These are phyloP conservation scores for Candida namnaoensis DNA, from an alignment of 805 yeast species.

Conservation along the genomic window DNA sequence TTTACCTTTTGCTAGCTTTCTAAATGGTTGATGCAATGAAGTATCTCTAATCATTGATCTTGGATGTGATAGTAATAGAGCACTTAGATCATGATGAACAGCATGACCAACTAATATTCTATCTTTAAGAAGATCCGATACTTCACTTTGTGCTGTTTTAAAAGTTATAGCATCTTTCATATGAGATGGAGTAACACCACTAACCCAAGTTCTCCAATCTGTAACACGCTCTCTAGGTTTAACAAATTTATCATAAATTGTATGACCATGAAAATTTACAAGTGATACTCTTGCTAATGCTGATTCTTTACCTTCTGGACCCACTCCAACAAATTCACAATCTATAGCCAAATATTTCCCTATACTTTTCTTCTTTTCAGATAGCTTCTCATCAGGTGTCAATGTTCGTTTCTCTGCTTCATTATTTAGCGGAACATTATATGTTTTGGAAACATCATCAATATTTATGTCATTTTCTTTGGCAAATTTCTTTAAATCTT, in stretches of 20 bases:
- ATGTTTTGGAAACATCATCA: constrained; percentile 12
- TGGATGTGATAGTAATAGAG: constrained; percentile 63
- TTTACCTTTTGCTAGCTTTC: constrained; percentile 53
- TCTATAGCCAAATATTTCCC: constrained; percentile 82
- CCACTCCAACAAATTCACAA: constrained; percentile 93
- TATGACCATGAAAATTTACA: constrained; percentile 74
- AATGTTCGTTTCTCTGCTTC: constrained; percentile 5
- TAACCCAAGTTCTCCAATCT: constrained; percentile 90
- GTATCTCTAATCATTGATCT: constrained; percentile 63
- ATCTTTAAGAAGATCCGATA: constrained; percentile 41
- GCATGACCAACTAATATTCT: constrained; percentile 80
- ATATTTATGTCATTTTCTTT: constrained; percentile 18
- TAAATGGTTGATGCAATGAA: constrained; percentile 48
- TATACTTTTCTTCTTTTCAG: constrained; percentile 29
- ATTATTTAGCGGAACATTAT: constrained; percentile 2
- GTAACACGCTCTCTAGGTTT: constrained; percentile 68
- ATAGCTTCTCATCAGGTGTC: constrained; percentile 5
- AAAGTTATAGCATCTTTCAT: constrained; percentile 63
- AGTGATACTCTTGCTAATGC: constrained; percentile 83
- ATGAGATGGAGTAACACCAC: constrained; percentile 70
- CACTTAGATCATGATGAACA: constrained; percentile 66
- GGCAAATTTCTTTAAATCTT: constrained; percentile 14
- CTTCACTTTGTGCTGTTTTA: constrained; percentile 54
- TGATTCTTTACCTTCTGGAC: constrained; percentile 58
- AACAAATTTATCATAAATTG: constrained; percentile 66